These are phyloP conservation scores for Tylopilus subfusipes DNA, from an alignment of 768 basidiomycete species.

Conservation along the genomic window DNA sequence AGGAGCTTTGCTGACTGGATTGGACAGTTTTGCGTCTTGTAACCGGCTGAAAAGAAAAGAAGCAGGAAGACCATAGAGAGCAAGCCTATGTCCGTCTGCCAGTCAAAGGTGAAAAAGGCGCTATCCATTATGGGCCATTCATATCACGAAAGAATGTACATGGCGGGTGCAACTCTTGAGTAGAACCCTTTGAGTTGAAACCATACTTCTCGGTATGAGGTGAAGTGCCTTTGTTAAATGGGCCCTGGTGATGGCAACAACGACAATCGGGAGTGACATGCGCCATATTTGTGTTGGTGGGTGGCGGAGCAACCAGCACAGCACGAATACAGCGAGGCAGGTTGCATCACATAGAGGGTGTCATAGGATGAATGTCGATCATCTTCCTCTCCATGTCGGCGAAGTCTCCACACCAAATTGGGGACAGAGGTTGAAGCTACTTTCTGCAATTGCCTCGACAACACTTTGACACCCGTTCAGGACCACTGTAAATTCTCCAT, in stretches of 20 bases:
- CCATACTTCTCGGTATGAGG: too few relatives aligned
- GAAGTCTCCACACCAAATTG: neutral
- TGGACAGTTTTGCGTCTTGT: neutral
- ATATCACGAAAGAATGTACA: neutral
- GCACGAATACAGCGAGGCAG: neutral
- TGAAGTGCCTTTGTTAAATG: too few relatives aligned
- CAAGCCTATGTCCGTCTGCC: too few relatives aligned
- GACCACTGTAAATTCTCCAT: neutral
- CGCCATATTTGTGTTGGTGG: too few relatives aligned
- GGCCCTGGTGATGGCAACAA: too few relatives aligned
- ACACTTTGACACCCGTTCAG: neutral
- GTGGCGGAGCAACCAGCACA: neutral
- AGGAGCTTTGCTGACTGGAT: neutral
- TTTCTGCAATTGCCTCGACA: conserved; percentile 1
- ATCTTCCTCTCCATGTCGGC: neutral
- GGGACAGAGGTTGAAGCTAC: neutral
- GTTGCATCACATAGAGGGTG: neutral
- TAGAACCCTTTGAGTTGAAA: too few relatives aligned
- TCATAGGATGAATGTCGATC: neutral
- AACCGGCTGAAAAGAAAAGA: neutral
- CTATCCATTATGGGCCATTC: too few relatives aligned
- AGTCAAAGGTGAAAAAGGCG: too few relatives aligned
- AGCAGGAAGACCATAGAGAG: neutral
- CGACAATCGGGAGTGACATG: too few relatives aligned
- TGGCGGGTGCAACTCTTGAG: too few relatives aligned